Conservation (phyloP, 2,329 filamentous ascomycete species). For the Diaporthe destruens region DNA sequence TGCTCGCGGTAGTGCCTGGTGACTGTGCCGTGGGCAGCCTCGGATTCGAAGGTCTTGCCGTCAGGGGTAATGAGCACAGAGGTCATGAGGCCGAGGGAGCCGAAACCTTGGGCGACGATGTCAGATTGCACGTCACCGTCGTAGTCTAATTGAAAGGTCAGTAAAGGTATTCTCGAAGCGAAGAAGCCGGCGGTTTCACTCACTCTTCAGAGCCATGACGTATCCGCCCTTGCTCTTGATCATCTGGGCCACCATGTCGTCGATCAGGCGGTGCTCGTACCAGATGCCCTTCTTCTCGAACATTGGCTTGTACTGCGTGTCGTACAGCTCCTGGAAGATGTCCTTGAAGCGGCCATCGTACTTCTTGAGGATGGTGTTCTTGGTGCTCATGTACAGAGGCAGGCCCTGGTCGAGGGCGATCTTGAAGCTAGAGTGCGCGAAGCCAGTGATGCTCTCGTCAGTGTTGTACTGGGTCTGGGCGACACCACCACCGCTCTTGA, state of each 20-base stretch:
- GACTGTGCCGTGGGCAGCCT: conserved; percentile 97
- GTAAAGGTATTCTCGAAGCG: neutral
- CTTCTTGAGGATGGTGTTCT: conserved; percentile 99
- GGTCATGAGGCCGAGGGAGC: conserved; percentile 98
- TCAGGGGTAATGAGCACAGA: conserved; percentile 96
- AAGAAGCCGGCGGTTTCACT: conserved; percentile 53
- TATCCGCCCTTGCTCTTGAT: conserved; percentile 98
- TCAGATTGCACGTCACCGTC: conserved; percentile 99
- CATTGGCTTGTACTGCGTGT: conserved; percentile 84
- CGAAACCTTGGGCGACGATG: conserved; percentile 97
- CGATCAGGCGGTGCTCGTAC: conserved; percentile 99
- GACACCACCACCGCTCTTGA: conserved; percentile 86
- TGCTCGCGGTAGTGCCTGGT: conserved; percentile 99
- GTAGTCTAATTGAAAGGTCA: conserved; percentile 76
- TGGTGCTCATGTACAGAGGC: conserved; percentile 99
- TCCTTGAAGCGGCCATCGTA: conserved; percentile 99
- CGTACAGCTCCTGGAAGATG: conserved; percentile 98
- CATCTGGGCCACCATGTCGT: conserved; percentile 99
- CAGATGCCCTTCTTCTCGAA: conserved; percentile 95
- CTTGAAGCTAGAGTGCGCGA: conserved; percentile 97
- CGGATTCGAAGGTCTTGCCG: conserved; percentile 96
- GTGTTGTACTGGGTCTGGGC: conserved; percentile 99
- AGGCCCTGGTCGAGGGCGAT: conserved; percentile 87
- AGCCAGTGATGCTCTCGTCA: conserved; percentile 92
- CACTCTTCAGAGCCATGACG: conserved; percentile 98